Conservation (phyloP, 2,329 filamentous ascomycete genomes). For the Rhynchosporium secalis region DNA sequence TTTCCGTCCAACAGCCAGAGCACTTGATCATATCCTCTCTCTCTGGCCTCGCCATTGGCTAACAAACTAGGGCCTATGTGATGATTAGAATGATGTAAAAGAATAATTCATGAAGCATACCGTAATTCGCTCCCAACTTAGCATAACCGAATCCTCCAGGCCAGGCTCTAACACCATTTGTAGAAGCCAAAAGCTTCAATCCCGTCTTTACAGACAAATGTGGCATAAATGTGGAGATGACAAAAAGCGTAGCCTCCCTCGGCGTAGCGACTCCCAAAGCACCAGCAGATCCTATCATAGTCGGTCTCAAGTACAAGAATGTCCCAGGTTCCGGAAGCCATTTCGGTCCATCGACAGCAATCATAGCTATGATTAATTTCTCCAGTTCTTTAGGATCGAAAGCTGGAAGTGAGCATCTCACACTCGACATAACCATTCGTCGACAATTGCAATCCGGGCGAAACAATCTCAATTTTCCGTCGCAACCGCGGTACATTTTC, state of each 20-base stretch:
- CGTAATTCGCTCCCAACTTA: slow-evolving; percentile 93
- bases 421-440: slow-evolving; percentile 52
- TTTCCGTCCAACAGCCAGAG: slow-evolving; percentile 86
- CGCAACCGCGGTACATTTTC: slow-evolving; percentile 77
- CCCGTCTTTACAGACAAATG: slow-evolving; percentile 54
- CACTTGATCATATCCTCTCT: slow-evolving; percentile 79
- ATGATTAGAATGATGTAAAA: neutral
- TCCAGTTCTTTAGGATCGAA: slow-evolving; percentile 73
- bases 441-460: slow-evolving; percentile 59
- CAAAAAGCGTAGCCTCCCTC: slow-evolving; percentile 82
- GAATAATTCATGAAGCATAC: slow-evolving; percentile 39
- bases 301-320: slow-evolving; percentile 78
- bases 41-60: slow-evolving; percentile 73
- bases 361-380: slow-evolving; percentile 70
- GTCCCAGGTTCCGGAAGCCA: slow-evolving; percentile 75
- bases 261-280: slow-evolving; percentile 81
- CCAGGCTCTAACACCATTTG: slow-evolving; percentile 86
- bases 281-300: slow-evolving; percentile 79
- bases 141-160: slow-evolving; percentile 89
- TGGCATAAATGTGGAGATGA: slow-evolving; percentile 69
- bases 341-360: slow-evolving; percentile 70
- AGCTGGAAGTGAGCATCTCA: slow-evolving; percentile 70
- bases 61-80: slow-evolving; percentile 61
- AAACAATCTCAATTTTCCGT: slow-evolving; percentile 64
- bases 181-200: slow-evolving; percentile 75